These are phyloP conservation scores for Papiliotrema fonsecae DNA, from an alignment of 1,284 basidiomycete genomes.

Conservation along the genomic window DNA sequence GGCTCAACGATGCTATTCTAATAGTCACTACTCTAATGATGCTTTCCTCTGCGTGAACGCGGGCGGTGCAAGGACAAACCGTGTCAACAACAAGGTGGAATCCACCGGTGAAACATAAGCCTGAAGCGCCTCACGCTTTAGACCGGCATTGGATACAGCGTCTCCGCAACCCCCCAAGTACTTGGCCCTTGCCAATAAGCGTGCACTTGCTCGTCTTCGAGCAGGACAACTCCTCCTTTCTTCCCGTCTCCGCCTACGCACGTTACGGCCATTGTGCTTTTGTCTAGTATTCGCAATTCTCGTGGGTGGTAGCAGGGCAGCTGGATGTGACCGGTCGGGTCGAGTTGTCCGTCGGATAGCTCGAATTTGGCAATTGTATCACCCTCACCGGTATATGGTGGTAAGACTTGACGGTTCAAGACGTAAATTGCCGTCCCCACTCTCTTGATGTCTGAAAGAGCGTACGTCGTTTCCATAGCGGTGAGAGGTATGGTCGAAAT, in stretches of 20 bases:
- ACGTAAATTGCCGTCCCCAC: slow-evolving; percentile 2
- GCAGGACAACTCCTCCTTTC: slow-evolving; percentile 1
- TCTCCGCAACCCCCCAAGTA: background rate
- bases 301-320: slow-evolving; percentile 7
- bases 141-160: no score
- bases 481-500: background rate
- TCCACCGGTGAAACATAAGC: no score
- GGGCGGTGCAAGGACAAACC: no score
- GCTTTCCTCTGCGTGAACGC: no score
- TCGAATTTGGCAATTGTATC: slow-evolving; percentile 4
- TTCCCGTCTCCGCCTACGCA: slow-evolving; percentile 6
- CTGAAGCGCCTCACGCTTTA: no score
- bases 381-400: slow-evolving; percentile 1
- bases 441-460: slow-evolving; percentile 3
- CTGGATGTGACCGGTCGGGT: background rate
- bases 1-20: no score
- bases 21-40: no score
- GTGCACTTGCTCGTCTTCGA: background rate
- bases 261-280: background rate
- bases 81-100: no score
- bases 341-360: background rate
- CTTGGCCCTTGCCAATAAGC: background rate
- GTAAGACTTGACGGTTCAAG: slow-evolving; percentile 1
- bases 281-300: slow-evolving; percentile 1
- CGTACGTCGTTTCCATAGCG: background rate